Evolutionary conservation across 768 basidiomycete genomes (phyloP).

Genomic region (Lactarius deliciosus): DNA sequence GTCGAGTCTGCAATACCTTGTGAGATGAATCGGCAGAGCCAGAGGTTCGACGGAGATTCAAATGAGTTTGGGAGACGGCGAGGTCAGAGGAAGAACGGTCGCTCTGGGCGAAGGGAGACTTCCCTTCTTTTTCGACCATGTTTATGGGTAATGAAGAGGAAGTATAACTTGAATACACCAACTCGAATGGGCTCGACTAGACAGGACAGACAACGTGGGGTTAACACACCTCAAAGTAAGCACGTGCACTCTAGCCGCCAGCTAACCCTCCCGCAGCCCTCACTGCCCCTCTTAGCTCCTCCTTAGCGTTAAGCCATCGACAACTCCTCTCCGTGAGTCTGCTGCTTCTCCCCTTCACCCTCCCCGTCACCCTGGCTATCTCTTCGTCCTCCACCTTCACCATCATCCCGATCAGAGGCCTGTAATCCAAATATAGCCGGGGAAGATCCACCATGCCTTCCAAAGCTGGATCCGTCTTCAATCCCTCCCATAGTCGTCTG

Average conservation of each 20-base stretch:
- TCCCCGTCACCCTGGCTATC: slow-evolving; percentile 35
- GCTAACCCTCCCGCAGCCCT: slow-evolving; percentile 23
- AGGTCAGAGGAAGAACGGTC: slow-evolving; percentile 23
- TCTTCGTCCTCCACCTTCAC: slow-evolving; percentile 61
- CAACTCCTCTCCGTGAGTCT: slow-evolving; percentile 55
- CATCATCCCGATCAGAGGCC: slow-evolving; percentile 66
- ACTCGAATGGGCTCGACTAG: not conserved
- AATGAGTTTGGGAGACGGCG: slow-evolving; percentile 27
- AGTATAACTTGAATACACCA: slow-evolving; percentile 3
- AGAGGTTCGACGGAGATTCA: slow-evolving; percentile 28
- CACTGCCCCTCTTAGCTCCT: slow-evolving; percentile 33
- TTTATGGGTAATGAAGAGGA: slow-evolving; percentile 19
- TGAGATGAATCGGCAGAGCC: slow-evolving; percentile 31
- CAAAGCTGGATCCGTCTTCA: slow-evolving; percentile 48
- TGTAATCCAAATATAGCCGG: slow-evolving; percentile 63
- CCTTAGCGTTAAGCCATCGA: slow-evolving; percentile 44
- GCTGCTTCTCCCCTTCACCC: slow-evolving; percentile 31
- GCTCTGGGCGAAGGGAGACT: slow-evolving; percentile 28
- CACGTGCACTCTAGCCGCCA: slow-evolving; percentile 18
- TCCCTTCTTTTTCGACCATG: slow-evolving; percentile 30
- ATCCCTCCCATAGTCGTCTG: slow-evolving; percentile 38
- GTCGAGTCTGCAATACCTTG: slow-evolving; percentile 34
- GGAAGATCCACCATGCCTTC: slow-evolving; percentile 37
- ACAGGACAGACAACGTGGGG: slow-evolving; percentile 4
- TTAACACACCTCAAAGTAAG: slow-evolving; percentile 16